Conservation (phyloP, 2,329 filamentous ascomycete species). For the Lojkania enalia region DNA sequence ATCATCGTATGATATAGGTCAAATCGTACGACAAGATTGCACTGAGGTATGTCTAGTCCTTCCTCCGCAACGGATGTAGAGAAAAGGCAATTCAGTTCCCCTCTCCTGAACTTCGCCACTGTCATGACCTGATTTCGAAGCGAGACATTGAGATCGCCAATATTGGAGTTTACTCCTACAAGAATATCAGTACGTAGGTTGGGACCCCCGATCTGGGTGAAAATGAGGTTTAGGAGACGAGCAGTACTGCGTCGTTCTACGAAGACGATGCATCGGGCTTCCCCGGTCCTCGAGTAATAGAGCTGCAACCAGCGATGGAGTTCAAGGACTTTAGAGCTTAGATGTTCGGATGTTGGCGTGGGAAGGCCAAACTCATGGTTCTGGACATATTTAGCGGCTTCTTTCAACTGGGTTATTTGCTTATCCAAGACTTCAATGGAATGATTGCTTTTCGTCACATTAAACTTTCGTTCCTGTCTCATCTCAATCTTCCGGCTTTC, state of each 20-base stretch:
- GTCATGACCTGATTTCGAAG: constrained; percentile 74
- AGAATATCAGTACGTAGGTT: constrained; percentile 66
- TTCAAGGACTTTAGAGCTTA: constrained; percentile 74
- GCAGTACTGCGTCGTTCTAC: constrained; percentile 80
- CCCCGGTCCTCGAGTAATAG: constrained; percentile 62
- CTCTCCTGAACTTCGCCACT: constrained; percentile 66
- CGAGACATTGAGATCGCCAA: constrained; percentile 65
- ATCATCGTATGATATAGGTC: constrained; percentile 89
- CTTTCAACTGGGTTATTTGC: constrained; percentile 60
- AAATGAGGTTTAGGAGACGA: constrained; percentile 69
- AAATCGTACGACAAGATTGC: constrained; percentile 73
- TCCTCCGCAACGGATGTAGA: constrained; percentile 68
- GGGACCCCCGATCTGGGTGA: constrained; percentile 60
- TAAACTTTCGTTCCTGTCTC: constrained; percentile 51
- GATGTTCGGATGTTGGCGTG: constrained; percentile 40
- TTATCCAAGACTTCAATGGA: constrained; percentile 52
- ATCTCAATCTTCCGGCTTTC: constrained; percentile 65
- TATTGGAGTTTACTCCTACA: constrained; percentile 61
- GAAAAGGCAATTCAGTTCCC: constrained; percentile 63
- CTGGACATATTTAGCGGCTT: constrained; percentile 62
- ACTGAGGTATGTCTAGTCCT: constrained; percentile 67
- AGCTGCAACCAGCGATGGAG: constrained; percentile 64
- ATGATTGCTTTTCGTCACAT: constrained; percentile 28
- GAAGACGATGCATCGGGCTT: constrained; percentile 82
- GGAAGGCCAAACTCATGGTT: constrained; percentile 53